These are phyloP conservation scores for Pleurotus eryngii DNA, from an alignment of 768 basidiomycete species.

Conservation along the genomic window DNA sequence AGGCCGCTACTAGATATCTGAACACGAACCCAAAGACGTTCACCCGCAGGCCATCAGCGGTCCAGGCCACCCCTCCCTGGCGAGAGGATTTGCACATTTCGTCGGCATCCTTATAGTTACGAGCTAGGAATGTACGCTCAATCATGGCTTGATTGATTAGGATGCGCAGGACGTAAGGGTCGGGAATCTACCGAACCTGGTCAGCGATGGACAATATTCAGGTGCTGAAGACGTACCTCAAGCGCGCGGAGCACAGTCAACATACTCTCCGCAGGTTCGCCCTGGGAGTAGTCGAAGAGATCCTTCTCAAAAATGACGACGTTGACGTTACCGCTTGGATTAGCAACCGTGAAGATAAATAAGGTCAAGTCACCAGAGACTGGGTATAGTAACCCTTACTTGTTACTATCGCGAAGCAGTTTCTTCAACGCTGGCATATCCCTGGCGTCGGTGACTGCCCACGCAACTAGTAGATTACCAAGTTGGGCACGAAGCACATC, in stretches of 20 bases:
- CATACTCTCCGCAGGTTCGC: constrained; percentile 63
- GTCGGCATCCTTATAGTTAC: constrained; percentile 63
- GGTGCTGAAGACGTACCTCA: constrained; percentile 45
- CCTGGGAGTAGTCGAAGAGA: constrained; percentile 73
- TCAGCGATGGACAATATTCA: background rate
- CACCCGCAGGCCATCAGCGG: constrained; percentile 60
- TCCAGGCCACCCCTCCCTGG: constrained; percentile 52
- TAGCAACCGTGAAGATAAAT: background rate
- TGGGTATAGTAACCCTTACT: constrained; percentile 43
- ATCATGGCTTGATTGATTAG: constrained; percentile 74
- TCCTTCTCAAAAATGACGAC: constrained; percentile 72
- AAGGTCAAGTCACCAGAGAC: background rate
- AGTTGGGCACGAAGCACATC: constrained; percentile 63
- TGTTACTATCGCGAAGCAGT: constrained; percentile 56
- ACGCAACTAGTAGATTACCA: constrained; percentile 55
- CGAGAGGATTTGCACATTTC: constrained; percentile 35
- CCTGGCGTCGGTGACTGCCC: constrained; percentile 67
- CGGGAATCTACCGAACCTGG: constrained; percentile 51
- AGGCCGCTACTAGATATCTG: background rate
- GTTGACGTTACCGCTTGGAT: constrained; percentile 36
- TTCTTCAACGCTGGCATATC: constrained; percentile 58
- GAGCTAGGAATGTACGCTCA: constrained; percentile 68
- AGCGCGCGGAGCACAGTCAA: constrained; percentile 81
- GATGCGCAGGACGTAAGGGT: constrained; percentile 74
- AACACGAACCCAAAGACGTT: constrained; percentile 56